These are phyloP conservation scores for Lagerstroemia speciosa DNA, from an alignment of 345 rosid genomes.

Conservation along the genomic window DNA sequence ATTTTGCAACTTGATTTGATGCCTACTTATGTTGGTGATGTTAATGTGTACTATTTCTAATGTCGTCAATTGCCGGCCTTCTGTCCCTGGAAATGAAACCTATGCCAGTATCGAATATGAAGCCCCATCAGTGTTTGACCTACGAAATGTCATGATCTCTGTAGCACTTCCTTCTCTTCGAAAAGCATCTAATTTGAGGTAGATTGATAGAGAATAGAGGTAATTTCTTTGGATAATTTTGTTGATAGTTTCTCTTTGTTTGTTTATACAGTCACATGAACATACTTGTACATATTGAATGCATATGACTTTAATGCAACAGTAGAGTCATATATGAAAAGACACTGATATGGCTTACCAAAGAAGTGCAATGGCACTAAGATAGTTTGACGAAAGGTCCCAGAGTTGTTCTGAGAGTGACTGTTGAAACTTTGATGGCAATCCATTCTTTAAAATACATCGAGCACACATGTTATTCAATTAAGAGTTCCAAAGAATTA, in stretches of 20 bases:
- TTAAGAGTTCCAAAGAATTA: too few species aligned
- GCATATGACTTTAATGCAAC: background rate
- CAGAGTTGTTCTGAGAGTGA: too few species aligned
- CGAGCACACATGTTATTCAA: too few species aligned
- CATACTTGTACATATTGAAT: background rate
- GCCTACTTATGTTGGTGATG: background rate
- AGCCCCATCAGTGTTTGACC: conserved; percentile 87
- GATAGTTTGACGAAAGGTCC: background rate
- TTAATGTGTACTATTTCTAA: conserved; percentile 12
- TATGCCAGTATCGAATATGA: conserved; percentile 96
- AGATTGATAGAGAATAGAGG: conserved; percentile 99
- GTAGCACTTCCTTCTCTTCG: conserved; percentile 96
- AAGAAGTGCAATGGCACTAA: background rate
- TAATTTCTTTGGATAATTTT: conserved; percentile 14
- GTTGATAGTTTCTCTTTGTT: background rate
- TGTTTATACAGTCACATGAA: background rate
- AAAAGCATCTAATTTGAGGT: conserved; percentile 72
- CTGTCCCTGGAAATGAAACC: conserved; percentile 94
- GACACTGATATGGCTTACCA: background rate
- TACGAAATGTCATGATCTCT: conserved; percentile 68
- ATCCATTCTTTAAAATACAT: too few species aligned
- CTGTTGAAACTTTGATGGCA: background rate
- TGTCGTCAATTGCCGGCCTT: conserved; percentile 99
- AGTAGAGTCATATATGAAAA: background rate
- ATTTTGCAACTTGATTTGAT: background rate